Base-by-base conservation (phyloP, 371 early-diverging fungal species). In the Synchytrium microbalum region DNA sequence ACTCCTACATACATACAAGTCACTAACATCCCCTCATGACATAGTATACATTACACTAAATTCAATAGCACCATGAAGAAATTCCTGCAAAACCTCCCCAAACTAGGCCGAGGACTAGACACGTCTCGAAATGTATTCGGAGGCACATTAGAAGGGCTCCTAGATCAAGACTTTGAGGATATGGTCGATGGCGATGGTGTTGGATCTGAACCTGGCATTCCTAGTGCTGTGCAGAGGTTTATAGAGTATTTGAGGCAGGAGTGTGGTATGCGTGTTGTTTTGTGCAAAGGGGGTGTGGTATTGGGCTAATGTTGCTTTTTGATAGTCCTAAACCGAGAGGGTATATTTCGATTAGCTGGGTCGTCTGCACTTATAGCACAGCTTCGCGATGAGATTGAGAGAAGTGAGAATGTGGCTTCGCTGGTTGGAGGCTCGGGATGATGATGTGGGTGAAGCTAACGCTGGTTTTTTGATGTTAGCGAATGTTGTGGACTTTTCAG, bases 261-360 rank as follows among this genome's bases (percentile, higher is more conserved):
- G 72, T 72, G 26, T 3, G 55, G 14, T 61, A 54, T 24, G 23
- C 2, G n/a, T 54, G 60, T 3, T 51, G 2, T 19, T 65, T 3
- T 58, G 32, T 62, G 61, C 54, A 46, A 29, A 53, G 14, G 14
- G 26, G 13, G 19, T 19, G 51, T 24, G 26, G 10, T 55, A 10
- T 8, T 24, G 24, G n/a, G 16, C 23, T 29, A 32, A 64, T 0
- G 23, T 30, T 3, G 62, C 32, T 13, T 32, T 28, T 29, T 26
- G 32, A 46, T 55, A 76, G 79, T 71, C 2, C 52, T 74, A n/a
- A 52, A 56, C 19, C 70, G 64, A 23, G 76, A 76, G 58, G 79
- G 79, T 8, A 46, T 78, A 26, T 78, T 78, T 60, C 65, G 79
- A 2, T 57, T 71, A 0, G 69, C 76, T 3, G 75, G 69, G 3